Evolutionary conservation across 345 rosid genomes (phyloP), one percentile per base, ranked within the genome.

Genomic region (Excoecaria agallocha): DNA sequence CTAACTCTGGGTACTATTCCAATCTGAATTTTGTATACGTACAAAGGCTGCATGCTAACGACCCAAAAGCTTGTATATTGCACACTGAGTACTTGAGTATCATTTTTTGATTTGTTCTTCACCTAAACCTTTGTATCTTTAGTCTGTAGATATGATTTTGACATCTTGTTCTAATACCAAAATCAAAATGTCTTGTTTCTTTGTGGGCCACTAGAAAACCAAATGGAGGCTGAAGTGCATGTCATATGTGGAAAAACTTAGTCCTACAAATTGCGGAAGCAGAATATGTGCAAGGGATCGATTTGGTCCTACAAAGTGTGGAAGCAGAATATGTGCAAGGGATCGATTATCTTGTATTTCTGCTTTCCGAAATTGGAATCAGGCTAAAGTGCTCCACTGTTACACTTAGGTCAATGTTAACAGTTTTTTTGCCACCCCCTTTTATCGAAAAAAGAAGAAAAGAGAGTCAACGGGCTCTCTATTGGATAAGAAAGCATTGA

Each of bases 1-100:
- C 85, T 95, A 78, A 83, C 78, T 51, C 56, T 64, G 48, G 55
- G 39, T 12, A 56, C 41, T 24, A 52, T 52, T 50, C 45, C 30
- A 16, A 35, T 10, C 58, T n/a, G 41, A 16, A 6, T 45, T 16
- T 43, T 38, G 45, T 58, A 38, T 13, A 71, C 19, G 49, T 19
- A 6, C 50, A 24, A 56, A 68, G 51, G 25, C 45, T 55, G 66
- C 60, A 58, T 50, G 62, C 69, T 67, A 73, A 78, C 73, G 54
- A 12, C 62, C 48, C 30, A 16, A 69, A 69, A 8, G 51, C 61
- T 55, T 70, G 71, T 76, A 64, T 11, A 76, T 46, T 41, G 25
- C 30, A 30, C 30, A 30, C 30, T 30, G 7, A 38, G 70, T 24
- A 19, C 35, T 41, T 63, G 11, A 37, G 13, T 9, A 17, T 61